A percentile compares a stretch with the other conserved stretches of the same genome.
Conservation (phyloP, 805 yeast genomes). For the Teunomyces lycoperdinae region DNA sequence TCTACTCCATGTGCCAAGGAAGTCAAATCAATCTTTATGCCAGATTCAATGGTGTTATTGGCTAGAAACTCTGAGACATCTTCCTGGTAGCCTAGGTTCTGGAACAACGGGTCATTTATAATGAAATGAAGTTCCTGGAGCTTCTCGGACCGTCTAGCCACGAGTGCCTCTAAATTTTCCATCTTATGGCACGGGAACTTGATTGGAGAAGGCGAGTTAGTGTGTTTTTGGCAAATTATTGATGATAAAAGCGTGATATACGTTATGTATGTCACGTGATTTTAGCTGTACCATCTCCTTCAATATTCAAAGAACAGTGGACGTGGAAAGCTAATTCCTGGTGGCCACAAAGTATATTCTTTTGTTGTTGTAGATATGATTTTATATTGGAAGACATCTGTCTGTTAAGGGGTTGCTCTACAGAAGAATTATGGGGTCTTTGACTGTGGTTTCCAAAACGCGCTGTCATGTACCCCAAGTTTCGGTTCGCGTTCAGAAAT, state of each 20-base stretch:
- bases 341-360: too few species aligned
- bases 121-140: slow-evolving; percentile 21
- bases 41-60: background rate
- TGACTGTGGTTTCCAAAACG: background rate
- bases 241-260: slow-evolving; percentile 15
- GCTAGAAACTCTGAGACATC: slow-evolving; percentile 5
- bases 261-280: slow-evolving; percentile 22
- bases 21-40: slow-evolving; percentile 1
- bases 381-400: too few species aligned
- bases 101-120: slow-evolving; percentile 10
- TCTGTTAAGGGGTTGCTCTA: too few species aligned
- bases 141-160: slow-evolving; percentile 13
- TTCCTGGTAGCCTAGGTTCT: slow-evolving; percentile 2
- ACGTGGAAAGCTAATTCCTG: too few species aligned
- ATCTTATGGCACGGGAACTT: background rate
- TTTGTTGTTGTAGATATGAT: too few species aligned
- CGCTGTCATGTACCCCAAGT: background rate
- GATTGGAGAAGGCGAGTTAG: background rate
- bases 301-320: too few species aligned
- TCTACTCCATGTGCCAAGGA: background rate
- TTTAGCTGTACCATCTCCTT: background rate
- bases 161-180: slow-evolving; percentile 5
- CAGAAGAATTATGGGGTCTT: too few species aligned
- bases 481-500: background rate
- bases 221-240: background rate